Conservation (phyloP, 257 asterid genomes). For the Solanum piurae region DNA sequence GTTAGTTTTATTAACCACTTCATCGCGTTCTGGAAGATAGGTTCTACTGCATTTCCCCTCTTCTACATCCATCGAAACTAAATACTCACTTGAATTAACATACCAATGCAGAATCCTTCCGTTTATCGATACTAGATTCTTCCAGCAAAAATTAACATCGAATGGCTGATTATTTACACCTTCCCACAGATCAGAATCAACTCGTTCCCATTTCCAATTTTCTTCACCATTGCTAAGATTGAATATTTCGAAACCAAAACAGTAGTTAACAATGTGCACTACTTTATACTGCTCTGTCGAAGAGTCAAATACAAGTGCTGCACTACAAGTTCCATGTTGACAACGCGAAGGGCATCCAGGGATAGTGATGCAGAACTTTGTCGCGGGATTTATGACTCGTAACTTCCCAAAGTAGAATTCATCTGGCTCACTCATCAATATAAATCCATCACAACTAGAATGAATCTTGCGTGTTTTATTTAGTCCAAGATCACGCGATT, state of each 20-base stretch:
- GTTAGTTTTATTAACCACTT: background rate
- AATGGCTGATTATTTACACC: background rate
- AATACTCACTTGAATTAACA: background rate
- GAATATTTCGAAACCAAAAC: slow-evolving; percentile 6
- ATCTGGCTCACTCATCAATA: background rate
- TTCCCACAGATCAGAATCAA: background rate
- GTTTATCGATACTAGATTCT: background rate
- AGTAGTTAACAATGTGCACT: background rate
- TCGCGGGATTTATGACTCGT: slow-evolving; percentile 1
- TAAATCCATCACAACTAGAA: slow-evolving; percentile 9
- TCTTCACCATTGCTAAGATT: background rate
- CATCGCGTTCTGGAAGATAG: background rate
- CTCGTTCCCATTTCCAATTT: slow-evolving; percentile 1
- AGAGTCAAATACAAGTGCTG: slow-evolving; percentile 10
- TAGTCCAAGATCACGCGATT: background rate
- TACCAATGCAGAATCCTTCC: slow-evolving; percentile 2
- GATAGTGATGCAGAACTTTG: background rate
- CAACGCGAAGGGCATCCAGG: background rate
- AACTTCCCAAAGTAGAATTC: background rate
- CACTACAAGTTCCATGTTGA: background rate
- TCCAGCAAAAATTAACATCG: background rate
- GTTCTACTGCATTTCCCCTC: background rate
- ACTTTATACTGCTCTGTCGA: background rate
- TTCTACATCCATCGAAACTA: slow-evolving; percentile 2
- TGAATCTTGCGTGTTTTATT: background rate